These are phyloP conservation scores for Coemansia asiatica DNA, from an alignment of 192 early-diverging fungal genomes.

Conservation along the genomic window DNA sequence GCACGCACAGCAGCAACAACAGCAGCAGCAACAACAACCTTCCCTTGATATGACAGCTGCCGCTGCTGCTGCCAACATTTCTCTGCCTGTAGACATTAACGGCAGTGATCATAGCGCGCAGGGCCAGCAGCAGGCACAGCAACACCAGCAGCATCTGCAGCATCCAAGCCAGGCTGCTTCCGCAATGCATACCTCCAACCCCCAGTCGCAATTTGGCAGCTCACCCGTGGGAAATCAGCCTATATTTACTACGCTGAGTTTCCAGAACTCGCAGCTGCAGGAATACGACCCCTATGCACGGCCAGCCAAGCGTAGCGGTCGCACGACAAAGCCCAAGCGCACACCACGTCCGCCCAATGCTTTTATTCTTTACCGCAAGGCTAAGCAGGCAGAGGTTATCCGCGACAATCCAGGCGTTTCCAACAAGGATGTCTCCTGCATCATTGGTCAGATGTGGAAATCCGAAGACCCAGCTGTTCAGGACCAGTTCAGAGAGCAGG, in stretches of 20 bases:
- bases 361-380: conserved; percentile 60
- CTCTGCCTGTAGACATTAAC: conserved; percentile 38
- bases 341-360: conserved; percentile 57
- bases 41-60: conserved; percentile 37
- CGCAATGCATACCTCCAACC: conserved; percentile 24
- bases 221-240: conserved; percentile 44
- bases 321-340: conserved; percentile 53
- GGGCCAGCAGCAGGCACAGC: conserved; percentile 17
- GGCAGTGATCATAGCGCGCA: conserved; percentile 25
- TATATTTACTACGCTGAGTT: conserved; percentile 43
- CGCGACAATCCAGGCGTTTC: conserved; percentile 55
- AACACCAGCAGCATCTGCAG: conserved; percentile 7
- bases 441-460: conserved; percentile 61
- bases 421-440: conserved; percentile 60
- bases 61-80: conserved; percentile 25
- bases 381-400: conserved; percentile 57
- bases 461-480: conserved; percentile 44
- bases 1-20: conserved; percentile 25
- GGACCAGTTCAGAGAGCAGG: conserved; percentile 57
- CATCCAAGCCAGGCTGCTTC: conserved; percentile 9
- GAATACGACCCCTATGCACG: conserved; percentile 51
- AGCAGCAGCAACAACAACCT: conserved; percentile 13
- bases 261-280: conserved; percentile 47
- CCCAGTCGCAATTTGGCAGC: conserved; percentile 43
- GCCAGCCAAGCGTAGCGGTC: conserved; percentile 36